phyloP scores from a whole-genome alignment of 441 rosid genomes.

The Pelargonium cotyledonis region DNA sequence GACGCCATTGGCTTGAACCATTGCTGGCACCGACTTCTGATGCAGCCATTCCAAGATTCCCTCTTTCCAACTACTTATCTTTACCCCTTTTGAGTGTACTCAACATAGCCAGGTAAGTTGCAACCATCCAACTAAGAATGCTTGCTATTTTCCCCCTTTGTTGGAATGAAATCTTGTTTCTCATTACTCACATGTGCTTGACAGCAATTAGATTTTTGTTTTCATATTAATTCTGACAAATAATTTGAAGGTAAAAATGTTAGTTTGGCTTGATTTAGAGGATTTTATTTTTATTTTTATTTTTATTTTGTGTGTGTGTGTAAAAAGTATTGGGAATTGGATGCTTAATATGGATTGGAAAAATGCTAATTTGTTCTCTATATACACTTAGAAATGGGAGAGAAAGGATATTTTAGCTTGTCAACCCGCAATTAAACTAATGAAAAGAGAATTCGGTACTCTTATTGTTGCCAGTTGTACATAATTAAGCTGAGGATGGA shows the following conservation, averaged over 20 bases:
- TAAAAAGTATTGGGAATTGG: background rate
- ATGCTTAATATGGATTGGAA: background rate
- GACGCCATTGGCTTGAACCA: constrained; percentile 48
- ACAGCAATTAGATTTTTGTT: background rate
- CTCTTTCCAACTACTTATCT: constrained; percentile 71
- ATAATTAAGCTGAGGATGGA: too few relatives aligned
- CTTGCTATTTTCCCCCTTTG: background rate
- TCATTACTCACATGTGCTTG: background rate
- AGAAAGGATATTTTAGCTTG: too few relatives aligned
- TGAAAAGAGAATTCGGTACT: too few relatives aligned
- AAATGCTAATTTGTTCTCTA: too few relatives aligned
- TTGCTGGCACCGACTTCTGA: constrained; percentile 68
- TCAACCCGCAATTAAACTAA: too few relatives aligned
- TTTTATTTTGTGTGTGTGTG: too few relatives aligned
- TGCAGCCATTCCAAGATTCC: constrained; percentile 55
- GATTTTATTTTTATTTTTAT: too few relatives aligned
- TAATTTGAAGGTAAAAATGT: background rate
- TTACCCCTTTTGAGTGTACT: constrained; percentile 83
- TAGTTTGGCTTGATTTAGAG: background rate
- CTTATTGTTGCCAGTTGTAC: too few relatives aligned
- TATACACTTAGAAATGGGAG: too few relatives aligned
- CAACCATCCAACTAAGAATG: constrained; percentile 3
- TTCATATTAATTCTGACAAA: background rate
- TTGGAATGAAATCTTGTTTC: background rate
- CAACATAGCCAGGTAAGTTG: constrained; percentile 75